Base-by-base conservation (phyloP, 75 land plant genomes). In the Picea sitchensis region DNA sequence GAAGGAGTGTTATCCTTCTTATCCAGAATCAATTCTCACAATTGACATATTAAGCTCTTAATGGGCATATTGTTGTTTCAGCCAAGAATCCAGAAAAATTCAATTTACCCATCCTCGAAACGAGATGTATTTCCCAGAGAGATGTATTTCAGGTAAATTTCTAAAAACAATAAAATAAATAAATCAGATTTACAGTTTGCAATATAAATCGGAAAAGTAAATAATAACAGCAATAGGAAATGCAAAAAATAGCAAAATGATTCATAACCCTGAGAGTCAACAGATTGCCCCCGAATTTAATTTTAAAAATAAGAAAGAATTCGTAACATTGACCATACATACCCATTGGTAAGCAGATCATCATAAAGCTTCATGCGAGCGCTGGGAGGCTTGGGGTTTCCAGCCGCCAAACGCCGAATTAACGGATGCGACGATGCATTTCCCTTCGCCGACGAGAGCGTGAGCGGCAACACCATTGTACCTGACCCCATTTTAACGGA, bases 261-360 rank as follows among this genome's bases (percentile, higher is more conserved):
- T 7, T 34, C 61, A 80, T 58, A 30, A 41, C 14, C 7, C 74
- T 5, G 23, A 51, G 64, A 67, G 5, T 67, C 58, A 1, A 13
- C 2, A 3, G 54, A 18, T 13, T 31, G 59, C 11, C 13, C 31
- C 58, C 23, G 18, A 30, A 58, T 4, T 5, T 56, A 30, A 60
- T 31, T 34, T 26, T 38, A 76, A 30, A 75, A 73, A 59, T 12
- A 56, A n/a, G 51, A 61, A 31, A 6, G n/a, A 38, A 32, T 67
- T 2, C 20, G 2, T 41, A 13, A 34, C 1, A 6, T 20, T 14
- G 0, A 77, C n/a, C 80, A 32, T 68, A 51, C 77, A 61, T 59
- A 96, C 99, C 99, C 99, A 84, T 92, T 92, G 38, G 89, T 80
- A 31, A 96, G 95, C 41, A 96, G 95, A 87, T 94, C 99, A 81